These are phyloP conservation scores for Epichloe typhina DNA, from an alignment of 2,329 filamentous ascomycete species.

Conservation along the genomic window DNA sequence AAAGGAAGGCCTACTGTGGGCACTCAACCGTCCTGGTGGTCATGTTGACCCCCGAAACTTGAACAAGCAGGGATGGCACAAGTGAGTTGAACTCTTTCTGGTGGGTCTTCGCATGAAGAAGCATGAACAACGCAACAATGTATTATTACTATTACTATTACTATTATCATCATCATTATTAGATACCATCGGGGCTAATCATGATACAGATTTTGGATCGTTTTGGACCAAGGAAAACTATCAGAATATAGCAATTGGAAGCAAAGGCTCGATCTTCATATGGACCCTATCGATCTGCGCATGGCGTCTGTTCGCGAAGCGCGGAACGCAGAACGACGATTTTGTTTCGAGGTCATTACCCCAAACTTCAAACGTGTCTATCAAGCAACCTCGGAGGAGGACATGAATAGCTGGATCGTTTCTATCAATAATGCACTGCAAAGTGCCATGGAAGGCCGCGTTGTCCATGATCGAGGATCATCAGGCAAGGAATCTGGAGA, in stretches of 20 bases:
- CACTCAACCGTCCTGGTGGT: slow-evolving; percentile 79
- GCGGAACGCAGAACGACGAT: slow-evolving; percentile 82
- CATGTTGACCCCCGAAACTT: slow-evolving; percentile 91
- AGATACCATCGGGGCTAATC: neutral
- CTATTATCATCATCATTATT: neutral
- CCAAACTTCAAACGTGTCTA: slow-evolving; percentile 93
- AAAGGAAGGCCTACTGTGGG: slow-evolving; percentile 93
- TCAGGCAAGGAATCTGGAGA: slow-evolving; percentile 27
- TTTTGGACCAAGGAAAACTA: slow-evolving; percentile 88
- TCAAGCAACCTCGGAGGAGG: slow-evolving; percentile 93
- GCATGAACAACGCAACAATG: neutral
- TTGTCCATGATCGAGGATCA: slow-evolving; percentile 40
- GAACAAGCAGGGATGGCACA: slow-evolving; percentile 98
- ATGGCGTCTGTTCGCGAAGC: slow-evolving; percentile 96
- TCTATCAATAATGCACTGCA: slow-evolving; percentile 96
- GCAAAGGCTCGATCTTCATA: slow-evolving; percentile 88
- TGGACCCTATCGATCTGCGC: slow-evolving; percentile 92
- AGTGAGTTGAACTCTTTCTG: slow-evolving; percentile 45
- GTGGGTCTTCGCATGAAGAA: neutral
- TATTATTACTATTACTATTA: neutral
- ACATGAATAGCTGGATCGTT: slow-evolving; percentile 93
- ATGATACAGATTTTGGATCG: slow-evolving; percentile 81
- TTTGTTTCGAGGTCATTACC: slow-evolving; percentile 97
- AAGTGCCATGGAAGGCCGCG: slow-evolving; percentile 79
- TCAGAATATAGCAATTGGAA: slow-evolving; percentile 99